A percentile compares a stretch with the other conserved stretches of the same genome.
These are phyloP conservation scores for Cyclocybe aegerita DNA, from an alignment of 768 basidiomycete species.

Conservation along the genomic window DNA sequence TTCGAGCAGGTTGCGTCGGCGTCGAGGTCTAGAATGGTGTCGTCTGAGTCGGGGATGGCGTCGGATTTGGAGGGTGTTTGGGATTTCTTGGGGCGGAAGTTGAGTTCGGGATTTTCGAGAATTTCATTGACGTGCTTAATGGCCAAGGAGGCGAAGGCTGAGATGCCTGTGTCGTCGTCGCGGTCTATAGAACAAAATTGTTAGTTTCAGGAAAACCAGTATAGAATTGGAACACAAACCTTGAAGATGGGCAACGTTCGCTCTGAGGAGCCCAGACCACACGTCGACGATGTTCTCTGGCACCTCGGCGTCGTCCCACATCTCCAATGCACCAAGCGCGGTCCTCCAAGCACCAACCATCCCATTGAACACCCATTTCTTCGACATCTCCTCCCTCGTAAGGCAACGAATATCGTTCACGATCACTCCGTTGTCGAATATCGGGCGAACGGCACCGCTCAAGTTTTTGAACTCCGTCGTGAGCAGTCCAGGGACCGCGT, in stretches of 20 bases:
- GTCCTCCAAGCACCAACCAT: constrained; percentile 56
- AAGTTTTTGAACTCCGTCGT: constrained; percentile 32
- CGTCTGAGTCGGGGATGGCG: constrained; percentile 13
- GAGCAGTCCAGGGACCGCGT: constrained; percentile 21
- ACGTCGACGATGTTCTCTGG: constrained; percentile 50
- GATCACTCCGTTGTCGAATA: constrained; percentile 54
- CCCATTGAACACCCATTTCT: constrained; percentile 50
- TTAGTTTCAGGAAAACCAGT: background rate
- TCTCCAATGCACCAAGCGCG: constrained; percentile 41
- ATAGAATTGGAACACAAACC: constrained; percentile 31
- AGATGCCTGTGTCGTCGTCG: constrained; percentile 37
- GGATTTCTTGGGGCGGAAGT: constrained; percentile 32
- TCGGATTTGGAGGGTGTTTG: background rate
- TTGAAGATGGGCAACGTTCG: constrained; percentile 45
- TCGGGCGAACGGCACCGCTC: constrained; percentile 43
- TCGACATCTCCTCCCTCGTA: constrained; percentile 53
- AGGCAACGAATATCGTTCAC: constrained; percentile 57
- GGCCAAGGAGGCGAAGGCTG: constrained; percentile 39
- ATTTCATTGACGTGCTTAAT: constrained; percentile 48
- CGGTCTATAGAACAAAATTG: constrained; percentile 31
- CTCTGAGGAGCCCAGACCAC: constrained; percentile 58
- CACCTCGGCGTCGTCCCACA: constrained; percentile 41
- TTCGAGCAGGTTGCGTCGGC: constrained; percentile 31
- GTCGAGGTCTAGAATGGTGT: constrained; percentile 14
- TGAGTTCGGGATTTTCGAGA: constrained; percentile 44